These are phyloP conservation scores for Mycena capillaripes DNA, from an alignment of 768 basidiomycete species.

Conservation along the genomic window DNA sequence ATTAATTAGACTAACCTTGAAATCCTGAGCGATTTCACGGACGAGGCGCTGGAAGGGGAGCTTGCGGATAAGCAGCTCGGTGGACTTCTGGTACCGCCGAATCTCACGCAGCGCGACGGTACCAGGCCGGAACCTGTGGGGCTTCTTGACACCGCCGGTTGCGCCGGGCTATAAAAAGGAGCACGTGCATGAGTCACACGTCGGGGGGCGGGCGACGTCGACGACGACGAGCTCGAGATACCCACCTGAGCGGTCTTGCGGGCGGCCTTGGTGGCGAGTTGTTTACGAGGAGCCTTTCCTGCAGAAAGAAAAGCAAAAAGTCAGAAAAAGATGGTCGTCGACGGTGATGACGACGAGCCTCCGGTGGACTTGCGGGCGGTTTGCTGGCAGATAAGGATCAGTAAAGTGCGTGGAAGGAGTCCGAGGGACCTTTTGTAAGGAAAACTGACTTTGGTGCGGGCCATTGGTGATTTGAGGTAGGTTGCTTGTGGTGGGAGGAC, in stretches of 20 bases:
- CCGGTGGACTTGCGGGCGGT: conserved; percentile 99
- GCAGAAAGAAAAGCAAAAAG: conserved; percentile 41
- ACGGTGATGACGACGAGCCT: conserved; percentile 67
- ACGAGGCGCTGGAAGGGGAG: conserved; percentile 99
- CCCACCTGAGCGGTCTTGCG: conserved; percentile 87
- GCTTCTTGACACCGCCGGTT: conserved; percentile 99
- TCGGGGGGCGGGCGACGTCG: conserved; percentile 33
- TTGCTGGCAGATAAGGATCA: conserved; percentile 73
- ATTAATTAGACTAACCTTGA: conserved; percentile 70
- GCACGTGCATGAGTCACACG: conserved; percentile 23
- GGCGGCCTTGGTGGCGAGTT: conserved; percentile 96
- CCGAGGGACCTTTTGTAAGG: conserved; percentile 16
- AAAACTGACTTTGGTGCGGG: conserved; percentile 84
- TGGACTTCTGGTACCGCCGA: conserved; percentile 97
- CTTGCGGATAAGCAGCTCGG: conserved; percentile 99
- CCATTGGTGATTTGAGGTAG: conserved; percentile 64
- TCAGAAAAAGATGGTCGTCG: conserved; percentile 35
- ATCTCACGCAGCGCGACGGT: conserved; percentile 99
- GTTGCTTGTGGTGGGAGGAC: conserved; percentile 9
- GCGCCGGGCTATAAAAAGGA: conserved; percentile 59
- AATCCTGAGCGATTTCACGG: conserved; percentile 96
- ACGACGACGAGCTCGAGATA: conserved; percentile 43
- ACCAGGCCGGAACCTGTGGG: conserved; percentile 96
- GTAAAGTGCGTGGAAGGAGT: conserved; percentile 32
- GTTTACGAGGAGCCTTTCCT: conserved; percentile 94